Conservation (phyloP, 2,329 filamentous ascomycete species). For the Epicoccum nigrum region DNA sequence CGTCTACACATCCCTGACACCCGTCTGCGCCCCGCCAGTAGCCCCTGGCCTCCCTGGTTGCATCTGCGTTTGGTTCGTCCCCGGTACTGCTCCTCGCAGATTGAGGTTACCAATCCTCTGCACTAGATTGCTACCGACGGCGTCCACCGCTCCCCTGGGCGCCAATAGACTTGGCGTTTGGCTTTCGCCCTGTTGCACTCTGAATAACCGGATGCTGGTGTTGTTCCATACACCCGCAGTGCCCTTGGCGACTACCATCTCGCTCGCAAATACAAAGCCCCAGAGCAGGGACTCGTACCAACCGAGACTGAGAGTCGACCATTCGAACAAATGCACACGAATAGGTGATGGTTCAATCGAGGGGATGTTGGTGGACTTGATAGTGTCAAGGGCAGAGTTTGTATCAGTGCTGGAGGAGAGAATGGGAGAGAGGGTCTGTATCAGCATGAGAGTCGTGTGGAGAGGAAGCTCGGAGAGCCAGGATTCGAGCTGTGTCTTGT, state of each 20-base stretch:
- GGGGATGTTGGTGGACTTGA: conserved; percentile 67
- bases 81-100: conserved; percentile 56
- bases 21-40: conserved; percentile 28
- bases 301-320: conserved; percentile 85
- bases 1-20: conserved; percentile 45
- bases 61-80: conserved; percentile 24
- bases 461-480: conserved; percentile 93
- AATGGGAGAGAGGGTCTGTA: conserved; percentile 64
- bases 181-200: conserved; percentile 82
- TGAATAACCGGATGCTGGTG: conserved; percentile 85
- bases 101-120: conserved; percentile 84
- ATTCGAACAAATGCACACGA: conserved; percentile 88
- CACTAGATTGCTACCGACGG: conserved; percentile 88
- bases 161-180: conserved; percentile 81
- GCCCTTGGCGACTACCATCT: conserved; percentile 85
- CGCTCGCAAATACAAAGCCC: conserved; percentile 88
- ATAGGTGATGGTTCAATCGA: conserved; percentile 77
- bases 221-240: conserved; percentile 95
- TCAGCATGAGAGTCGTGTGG: conserved; percentile 81
- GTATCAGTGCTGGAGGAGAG: conserved; percentile 55
- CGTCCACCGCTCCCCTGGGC: conserved; percentile 89
- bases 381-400: conserved; percentile 54
- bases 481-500: conserved; percentile 70
- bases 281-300: conserved; percentile 97
- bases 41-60: conserved; percentile 28